These are phyloP conservation scores for Coelastrella sp. DNA, from an alignment of 139 green algal species.

Conservation along the genomic window DNA sequence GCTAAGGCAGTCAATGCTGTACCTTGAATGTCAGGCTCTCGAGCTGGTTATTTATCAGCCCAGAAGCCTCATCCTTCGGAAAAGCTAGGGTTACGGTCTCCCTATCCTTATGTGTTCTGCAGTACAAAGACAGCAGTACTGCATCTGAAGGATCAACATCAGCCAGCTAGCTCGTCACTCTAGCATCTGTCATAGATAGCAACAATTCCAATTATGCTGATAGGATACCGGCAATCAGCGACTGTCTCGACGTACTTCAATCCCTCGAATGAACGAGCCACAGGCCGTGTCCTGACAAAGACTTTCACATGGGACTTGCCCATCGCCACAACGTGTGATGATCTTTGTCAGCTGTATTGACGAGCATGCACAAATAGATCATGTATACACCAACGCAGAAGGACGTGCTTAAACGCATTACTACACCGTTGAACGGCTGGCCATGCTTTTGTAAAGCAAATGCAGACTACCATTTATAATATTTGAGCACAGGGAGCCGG, in stretches of 20 bases:
- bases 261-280: slow-evolving; percentile 51
- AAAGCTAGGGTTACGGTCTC: slow-evolving; percentile 56
- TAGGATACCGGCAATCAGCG: not conserved
- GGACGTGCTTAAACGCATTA: too few species aligned
- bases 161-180: too few species aligned
- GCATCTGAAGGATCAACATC: not conserved
- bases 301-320: slow-evolving; percentile 59
- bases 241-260: slow-evolving; percentile 56
- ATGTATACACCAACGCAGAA: too few species aligned
- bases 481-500: not conserved
- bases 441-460: too few species aligned
- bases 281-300: slow-evolving; percentile 64
- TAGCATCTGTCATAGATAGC: too few species aligned
- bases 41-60: slow-evolving; percentile 75
- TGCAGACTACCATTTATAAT: not conserved
- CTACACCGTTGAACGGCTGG: too few species aligned
- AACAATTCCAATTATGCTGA: too few species aligned
- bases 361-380: too few species aligned
- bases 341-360: too few species aligned
- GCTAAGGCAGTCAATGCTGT: not conserved
- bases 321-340: not conserved
- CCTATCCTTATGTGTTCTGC: slow-evolving; percentile 60
- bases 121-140: not conserved
- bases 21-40: slow-evolving; percentile 77
- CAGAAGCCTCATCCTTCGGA: slow-evolving; percentile 64